Percentiles rank a stretch among this genome's conserved stretches.
Evolutionary conservation across 140 eudicot genomes (phyloP).

Genomic region (Ambrosia hybrid): DNA sequence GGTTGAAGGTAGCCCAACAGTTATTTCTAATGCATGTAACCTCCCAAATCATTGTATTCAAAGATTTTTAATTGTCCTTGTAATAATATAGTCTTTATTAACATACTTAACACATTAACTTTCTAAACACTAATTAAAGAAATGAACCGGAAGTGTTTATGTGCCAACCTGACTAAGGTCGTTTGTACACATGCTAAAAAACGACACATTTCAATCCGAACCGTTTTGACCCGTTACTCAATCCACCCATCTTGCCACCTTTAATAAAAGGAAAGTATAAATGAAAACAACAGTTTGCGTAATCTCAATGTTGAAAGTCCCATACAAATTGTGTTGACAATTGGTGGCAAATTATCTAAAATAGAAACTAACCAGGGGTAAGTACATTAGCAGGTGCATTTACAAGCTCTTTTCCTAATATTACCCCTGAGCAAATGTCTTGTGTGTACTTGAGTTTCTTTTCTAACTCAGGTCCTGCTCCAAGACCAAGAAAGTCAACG

Average conservation of each 20-base stretch:
- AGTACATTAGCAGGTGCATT: constrained; percentile 97
- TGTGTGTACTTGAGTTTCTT: constrained; percentile 75
- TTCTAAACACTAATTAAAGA: background rate
- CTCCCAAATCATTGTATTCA: background rate
- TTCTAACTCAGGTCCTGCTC: constrained; percentile 80
- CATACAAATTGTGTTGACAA: background rate
- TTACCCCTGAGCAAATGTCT: constrained; percentile 67
- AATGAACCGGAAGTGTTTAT: background rate
- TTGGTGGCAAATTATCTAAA: background rate
- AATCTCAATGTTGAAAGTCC: background rate
- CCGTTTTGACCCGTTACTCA: constrained; percentile 5
- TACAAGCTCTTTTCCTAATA: constrained; percentile 86
- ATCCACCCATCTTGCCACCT: background rate
- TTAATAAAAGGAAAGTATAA: background rate
- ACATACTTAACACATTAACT: background rate
- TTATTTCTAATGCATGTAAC: constrained; percentile 2
- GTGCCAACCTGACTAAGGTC: too few relatives aligned
- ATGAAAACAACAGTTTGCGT: background rate
- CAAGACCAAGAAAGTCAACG: constrained; percentile 88
- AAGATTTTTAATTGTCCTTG: background rate
- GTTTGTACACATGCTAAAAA: too few relatives aligned
- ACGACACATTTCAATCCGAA: background rate
- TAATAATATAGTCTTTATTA: background rate
- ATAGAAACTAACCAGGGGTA: constrained; percentile 69
- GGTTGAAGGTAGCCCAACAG: too few relatives aligned